These are phyloP conservation scores for Hortiboletus campestris DNA, from an alignment of 768 basidiomycete genomes.

Conservation along the genomic window DNA sequence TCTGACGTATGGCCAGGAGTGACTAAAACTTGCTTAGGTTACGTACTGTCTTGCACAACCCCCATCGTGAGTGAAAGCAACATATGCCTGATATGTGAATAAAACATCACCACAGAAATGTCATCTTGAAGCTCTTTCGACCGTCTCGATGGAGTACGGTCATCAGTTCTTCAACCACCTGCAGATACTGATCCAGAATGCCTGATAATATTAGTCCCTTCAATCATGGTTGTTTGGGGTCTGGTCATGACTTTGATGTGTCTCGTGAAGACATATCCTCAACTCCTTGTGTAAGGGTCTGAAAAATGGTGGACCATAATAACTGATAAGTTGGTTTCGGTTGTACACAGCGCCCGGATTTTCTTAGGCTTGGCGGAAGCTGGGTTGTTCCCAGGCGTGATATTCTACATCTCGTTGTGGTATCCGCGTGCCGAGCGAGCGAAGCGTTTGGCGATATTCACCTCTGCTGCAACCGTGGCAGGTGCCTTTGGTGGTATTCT, in stretches of 20 bases:
- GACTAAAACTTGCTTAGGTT: constrained; percentile 21
- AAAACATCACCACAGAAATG: constrained; percentile 26
- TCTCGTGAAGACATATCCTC: constrained; percentile 32
- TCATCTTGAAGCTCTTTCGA: constrained; percentile 34
- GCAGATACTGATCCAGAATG: constrained; percentile 2
- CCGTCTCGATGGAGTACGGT: constrained; percentile 35
- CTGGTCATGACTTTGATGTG: constrained; percentile 37
- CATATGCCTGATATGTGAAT: background rate
- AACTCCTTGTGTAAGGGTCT: constrained; percentile 29
- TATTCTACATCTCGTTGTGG: constrained; percentile 52
- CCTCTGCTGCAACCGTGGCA: constrained; percentile 54
- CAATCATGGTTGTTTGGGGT: constrained; percentile 39
- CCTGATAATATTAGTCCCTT: constrained; percentile 35
- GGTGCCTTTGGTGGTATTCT: constrained; percentile 47
- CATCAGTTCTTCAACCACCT: background rate
- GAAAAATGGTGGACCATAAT: background rate
- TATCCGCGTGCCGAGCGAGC: constrained; percentile 57
- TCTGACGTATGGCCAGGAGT: background rate
- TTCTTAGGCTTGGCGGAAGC: constrained; percentile 48
- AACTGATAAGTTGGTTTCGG: constrained; percentile 2
- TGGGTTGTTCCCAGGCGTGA: constrained; percentile 41
- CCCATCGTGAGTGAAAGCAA: constrained; percentile 34
- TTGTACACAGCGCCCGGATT: constrained; percentile 30
- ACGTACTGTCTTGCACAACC: constrained; percentile 38
- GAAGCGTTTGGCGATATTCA: constrained; percentile 55